Base-by-base conservation (phyloP, 106 monocot genomes). In the Apostasia shenzhenica region DNA sequence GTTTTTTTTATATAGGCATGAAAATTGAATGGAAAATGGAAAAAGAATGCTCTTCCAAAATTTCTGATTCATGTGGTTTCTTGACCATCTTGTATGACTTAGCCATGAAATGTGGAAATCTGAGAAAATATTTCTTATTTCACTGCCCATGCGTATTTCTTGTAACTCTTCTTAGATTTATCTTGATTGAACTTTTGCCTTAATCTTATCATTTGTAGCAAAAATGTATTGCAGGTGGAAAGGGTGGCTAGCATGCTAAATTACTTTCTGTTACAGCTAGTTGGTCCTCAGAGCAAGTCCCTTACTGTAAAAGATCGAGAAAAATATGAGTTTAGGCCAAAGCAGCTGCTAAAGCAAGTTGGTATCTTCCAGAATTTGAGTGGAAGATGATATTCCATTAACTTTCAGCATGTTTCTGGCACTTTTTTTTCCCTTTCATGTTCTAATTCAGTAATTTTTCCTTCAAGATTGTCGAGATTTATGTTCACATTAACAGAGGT, bases 241-340 rank as follows among this genome's bases (percentile, higher is more conserved):
- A 92, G 97, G 59, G 92, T 92, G 11, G 97, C 89, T 59, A 92
- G 81, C 72, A 97, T 97, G 97, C 72, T 97, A 51, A 97, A 97
- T 85, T 97, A 97, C 77, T 97, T 97, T 69, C 79, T 97, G 42
- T 72, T 92, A 53, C 97, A 97, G 77, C 97, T 97, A 66, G 97
- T 85, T 78, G 97, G 97, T 38, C 97, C 97, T 56, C 92, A 97
- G 69, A 66, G 97, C 55, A 92, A 73, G 74, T 89, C 97, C 48
- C 81, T 97, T 53, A 92, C 62, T 55, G 82, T 97, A 55, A 97
- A 97, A 82, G 97, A 97, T 76, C 97, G 89, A 61, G 97, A 97
- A 61, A 97, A 97, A 66, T 97, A 97, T 52, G 97, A 97, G 77
- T 97, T 97, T 84, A 86, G 81, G 74, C 97, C 97, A 60, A 97